Conservation (phyloP, 2,329 filamentous ascomycete species). For the Zymoseptoria ardabiliae region DNA sequence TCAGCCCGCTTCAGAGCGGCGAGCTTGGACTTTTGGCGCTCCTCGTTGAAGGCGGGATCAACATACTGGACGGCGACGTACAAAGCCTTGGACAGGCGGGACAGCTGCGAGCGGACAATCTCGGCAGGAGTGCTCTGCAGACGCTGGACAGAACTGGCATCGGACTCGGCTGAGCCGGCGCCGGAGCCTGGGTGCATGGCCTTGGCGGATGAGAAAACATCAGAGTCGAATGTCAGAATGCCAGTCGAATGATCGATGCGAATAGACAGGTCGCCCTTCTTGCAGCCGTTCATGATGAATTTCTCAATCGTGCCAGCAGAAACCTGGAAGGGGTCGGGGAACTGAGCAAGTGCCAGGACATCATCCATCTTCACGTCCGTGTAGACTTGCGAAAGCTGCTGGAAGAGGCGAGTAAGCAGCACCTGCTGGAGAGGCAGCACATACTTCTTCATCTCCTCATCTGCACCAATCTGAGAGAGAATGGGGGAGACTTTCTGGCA, state of each 20-base stretch:
- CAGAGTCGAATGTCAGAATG: slow-evolving; percentile 92
- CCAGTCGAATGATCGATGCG: slow-evolving; percentile 93
- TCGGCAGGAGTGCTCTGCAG: slow-evolving; percentile 96
- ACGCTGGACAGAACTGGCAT: slow-evolving; percentile 79
- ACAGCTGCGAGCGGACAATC: slow-evolving; percentile 91
- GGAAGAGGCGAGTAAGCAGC: slow-evolving; percentile 95
- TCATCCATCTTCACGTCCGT: slow-evolving; percentile 94
- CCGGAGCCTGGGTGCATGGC: slow-evolving; percentile 77
- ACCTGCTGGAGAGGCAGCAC: slow-evolving; percentile 94
- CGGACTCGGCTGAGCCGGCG: slow-evolving; percentile 79
- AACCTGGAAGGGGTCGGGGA: slow-evolving; percentile 95
- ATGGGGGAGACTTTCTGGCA: slow-evolving; percentile 99
- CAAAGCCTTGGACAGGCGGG: slow-evolving; percentile 81
- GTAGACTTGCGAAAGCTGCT: slow-evolving; percentile 97
- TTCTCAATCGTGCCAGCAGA: slow-evolving; percentile 89
- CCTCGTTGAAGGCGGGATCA: slow-evolving; percentile 79
- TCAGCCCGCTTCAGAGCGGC: slow-evolving; percentile 74
- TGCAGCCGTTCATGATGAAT: slow-evolving; percentile 99
- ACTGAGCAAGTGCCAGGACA: slow-evolving; percentile 86
- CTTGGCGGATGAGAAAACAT: slow-evolving; percentile 96
- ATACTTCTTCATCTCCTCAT: slow-evolving; percentile 96
- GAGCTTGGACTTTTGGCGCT: slow-evolving; percentile 69
- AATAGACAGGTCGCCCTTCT: slow-evolving; percentile 96
- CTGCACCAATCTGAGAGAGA: slow-evolving; percentile 81
- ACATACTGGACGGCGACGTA: slow-evolving; percentile 95